Evolutionary conservation across 805 yeast genomes (phyloP), one percentile per base, ranked within the genome.

Genomic region (Clavispora carvajalis): DNA sequence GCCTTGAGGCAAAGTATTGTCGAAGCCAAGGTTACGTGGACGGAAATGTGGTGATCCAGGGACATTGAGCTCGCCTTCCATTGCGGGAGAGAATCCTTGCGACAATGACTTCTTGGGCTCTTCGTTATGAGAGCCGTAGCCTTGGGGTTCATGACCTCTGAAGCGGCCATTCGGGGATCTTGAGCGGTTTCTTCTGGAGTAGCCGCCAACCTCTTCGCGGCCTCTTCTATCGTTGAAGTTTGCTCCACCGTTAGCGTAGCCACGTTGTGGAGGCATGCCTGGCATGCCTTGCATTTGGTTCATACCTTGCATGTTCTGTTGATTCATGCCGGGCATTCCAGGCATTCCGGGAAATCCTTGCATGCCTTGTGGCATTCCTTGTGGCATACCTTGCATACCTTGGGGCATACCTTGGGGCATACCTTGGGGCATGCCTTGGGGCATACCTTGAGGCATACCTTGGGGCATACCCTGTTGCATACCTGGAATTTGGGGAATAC

Each of bases 21-120:
- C 97, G 55, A 72, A 73, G 9, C 81, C 74, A 33, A 88, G 82
- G 41, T 77, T 78, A 54, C 80, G 79, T n/a, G 82, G 82, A 62
- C 95, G 79, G 61, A 67, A 85, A 62, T 85, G 89, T 3, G 85
- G 80, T 38, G 80, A 82, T 3, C 85, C 82, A 29, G 85, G 86
- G 5, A 72, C 63, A 57, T 85, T 85, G 51, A 67, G 64, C 61
- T 85, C 93, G 39, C 80, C 79, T 38, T 68, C 70, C 4, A n/a
- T n/a, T 65, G 44, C 65, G 16, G 61, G 35, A 62, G 54, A 19
- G 23, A 35, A 41, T 25, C 40, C 45, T 7, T 34, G 40, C 9
- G 38, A 33, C 22, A 36, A 33, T 5, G 38, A 34, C 15, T 34
- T 34, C 17, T 41, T 33, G 10, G 33, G 25, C 3, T 18, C 17